Evolutionary conservation across 1,284 basidiomycete genomes (phyloP), one percentile per base, ranked within the genome.

Genomic region (Testicularia cyperi): DNA sequence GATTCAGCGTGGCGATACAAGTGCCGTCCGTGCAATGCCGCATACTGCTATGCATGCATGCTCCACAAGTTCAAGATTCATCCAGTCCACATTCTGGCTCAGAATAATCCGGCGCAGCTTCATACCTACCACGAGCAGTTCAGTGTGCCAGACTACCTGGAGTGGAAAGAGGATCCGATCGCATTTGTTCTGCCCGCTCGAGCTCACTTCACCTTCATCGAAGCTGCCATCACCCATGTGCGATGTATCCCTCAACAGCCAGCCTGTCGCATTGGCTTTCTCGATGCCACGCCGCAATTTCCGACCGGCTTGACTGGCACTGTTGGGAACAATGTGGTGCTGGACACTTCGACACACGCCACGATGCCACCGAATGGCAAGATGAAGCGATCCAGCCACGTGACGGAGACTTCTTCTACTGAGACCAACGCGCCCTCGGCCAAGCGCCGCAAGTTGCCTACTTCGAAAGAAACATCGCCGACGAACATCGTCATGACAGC

Each of bases 1-100:
- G 43, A 53, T 32, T 5, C 39, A 21, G 37, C 60, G 13, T 49
- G 48, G 30, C 39, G 60, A 9, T 45, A 54, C 39, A 39, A 44
- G 20, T 63, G 60, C 43, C 42, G 48, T 26, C 60, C 49, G 8
- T 63, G 60, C 34, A 30, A 44, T 6, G 39, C 44, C 28, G 54
- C 54, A 30, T 63, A 43, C 40, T 63, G 60, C 48, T 46, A 43
- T 13, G 60, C 45, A 34, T 63, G 60, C 26, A 36, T 63, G 5
- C 34, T 63, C 10, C 54, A 51, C 38, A 42, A 28, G 40, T 4
- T 39, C 16, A 49, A 46, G 39, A 63, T 63, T 38, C 54, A 57
- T 45, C 60, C 60, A 1, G 60, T 48, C 16, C 54, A 63, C 18
- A 44, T 39, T 21, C 36, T 63, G 38, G 60, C 60, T 1, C 54